A percentile compares a stretch with the other conserved stretches of the same genome.
These are phyloP conservation scores for Lolium multiflorum DNA, from an alignment of 176 grass and related monocot species.

Conservation along the genomic window DNA sequence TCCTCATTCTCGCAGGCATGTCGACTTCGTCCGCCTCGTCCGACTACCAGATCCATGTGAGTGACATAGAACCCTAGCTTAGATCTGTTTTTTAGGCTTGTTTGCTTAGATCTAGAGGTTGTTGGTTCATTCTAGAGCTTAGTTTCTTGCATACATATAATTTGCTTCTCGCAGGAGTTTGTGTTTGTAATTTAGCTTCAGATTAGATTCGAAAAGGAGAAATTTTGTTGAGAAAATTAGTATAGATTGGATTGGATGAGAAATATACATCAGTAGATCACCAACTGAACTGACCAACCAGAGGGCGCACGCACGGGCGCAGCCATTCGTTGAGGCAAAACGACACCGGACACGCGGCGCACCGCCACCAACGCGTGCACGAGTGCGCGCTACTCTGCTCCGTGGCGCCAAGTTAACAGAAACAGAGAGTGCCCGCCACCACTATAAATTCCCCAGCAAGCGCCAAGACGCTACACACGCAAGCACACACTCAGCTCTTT, in stretches of 20 bases:
- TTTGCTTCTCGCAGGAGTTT: too few species aligned
- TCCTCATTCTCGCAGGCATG: too few species aligned
- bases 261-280: not conserved
- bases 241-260: not conserved
- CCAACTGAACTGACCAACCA: constrained; percentile 1
- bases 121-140: too few species aligned
- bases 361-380: not conserved
- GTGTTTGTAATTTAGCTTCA: too few species aligned
- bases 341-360: constrained; percentile 49
- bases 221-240: too few species aligned
- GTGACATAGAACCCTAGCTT: too few species aligned
- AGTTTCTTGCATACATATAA: too few species aligned
- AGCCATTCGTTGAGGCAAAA: not conserved
- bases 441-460: constrained; percentile 56
- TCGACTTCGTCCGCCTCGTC: too few species aligned
- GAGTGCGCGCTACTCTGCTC: constrained; percentile 23
- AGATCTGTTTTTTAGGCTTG: too few species aligned
- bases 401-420: constrained; percentile 45
- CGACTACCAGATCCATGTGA: too few species aligned
- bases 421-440: constrained; percentile 12
- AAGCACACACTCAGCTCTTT: not conserved
- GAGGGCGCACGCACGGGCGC: not conserved
- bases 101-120: too few species aligned
- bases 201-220: too few species aligned
- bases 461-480: constrained; percentile 18